Conservation (phyloP, 2,329 filamentous ascomycete species). For the Scytalidium sp. region DNA sequence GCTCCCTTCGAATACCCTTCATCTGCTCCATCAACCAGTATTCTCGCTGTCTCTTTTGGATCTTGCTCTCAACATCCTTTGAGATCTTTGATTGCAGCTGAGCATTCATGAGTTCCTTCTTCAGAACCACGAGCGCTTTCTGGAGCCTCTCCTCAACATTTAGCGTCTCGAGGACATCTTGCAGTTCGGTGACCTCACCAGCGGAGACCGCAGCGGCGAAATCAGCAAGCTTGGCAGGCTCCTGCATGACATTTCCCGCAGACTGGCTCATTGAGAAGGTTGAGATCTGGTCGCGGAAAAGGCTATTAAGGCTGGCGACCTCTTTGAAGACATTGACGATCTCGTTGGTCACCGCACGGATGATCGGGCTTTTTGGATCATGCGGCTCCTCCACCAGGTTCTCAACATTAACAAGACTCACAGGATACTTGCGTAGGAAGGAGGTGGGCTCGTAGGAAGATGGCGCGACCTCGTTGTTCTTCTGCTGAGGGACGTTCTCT, state of each 20-base stretch:
- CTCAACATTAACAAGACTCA: conserved; percentile 93
- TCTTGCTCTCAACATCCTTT: conserved; percentile 96
- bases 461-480: conserved; percentile 45
- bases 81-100: conserved; percentile 96
- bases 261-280: conserved; percentile 96
- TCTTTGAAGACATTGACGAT: conserved; percentile 99
- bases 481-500: conserved; percentile 65
- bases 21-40: conserved; percentile 99
- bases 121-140: conserved; percentile 87
- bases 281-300: conserved; percentile 96
- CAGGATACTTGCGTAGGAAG: conserved; percentile 86
- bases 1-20: conserved; percentile 94
- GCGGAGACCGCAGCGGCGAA: conserved; percentile 97
- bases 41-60: conserved; percentile 93
- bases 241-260: conserved; percentile 89
- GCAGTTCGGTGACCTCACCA: conserved; percentile 86
- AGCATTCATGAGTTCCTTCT: conserved; percentile 98
- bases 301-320: conserved; percentile 85
- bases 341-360: conserved; percentile 91
- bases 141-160: conserved; percentile 91
- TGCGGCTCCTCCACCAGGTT: conserved; percentile 86
- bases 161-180: conserved; percentile 84
- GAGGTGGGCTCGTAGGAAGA: conserved; percentile 80
- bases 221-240: conserved; percentile 92
- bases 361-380: conserved; percentile 84